phyloP scores from a whole-genome alignment of 1,284 basidiomycete species.

The Rhodotorula sp. region DNA sequence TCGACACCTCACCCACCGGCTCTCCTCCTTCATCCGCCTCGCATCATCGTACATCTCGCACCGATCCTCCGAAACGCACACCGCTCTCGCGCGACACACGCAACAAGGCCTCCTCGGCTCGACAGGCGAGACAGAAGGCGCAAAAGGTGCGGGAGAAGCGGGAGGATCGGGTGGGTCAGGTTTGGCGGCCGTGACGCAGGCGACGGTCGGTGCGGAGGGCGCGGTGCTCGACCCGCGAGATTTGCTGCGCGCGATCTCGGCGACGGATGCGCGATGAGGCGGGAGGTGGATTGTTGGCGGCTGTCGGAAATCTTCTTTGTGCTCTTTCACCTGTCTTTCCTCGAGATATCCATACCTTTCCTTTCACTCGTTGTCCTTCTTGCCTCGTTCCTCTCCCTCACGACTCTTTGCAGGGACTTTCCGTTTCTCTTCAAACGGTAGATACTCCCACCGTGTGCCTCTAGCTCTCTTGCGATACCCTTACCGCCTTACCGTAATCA shows the following conservation, averaged over 20 bases:
- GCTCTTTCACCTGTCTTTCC: not conserved
- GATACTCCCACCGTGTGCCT: not conserved
- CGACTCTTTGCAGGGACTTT: not conserved
- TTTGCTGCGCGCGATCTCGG: conserved; percentile 30
- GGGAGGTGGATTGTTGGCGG: not conserved
- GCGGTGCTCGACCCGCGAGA: conserved; percentile 22
- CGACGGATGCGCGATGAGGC: conserved; percentile 15
- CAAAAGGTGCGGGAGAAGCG: not conserved
- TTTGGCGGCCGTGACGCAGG: not conserved
- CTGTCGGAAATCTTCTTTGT: too few relatives aligned
- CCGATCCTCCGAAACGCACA: conserved; percentile 23
- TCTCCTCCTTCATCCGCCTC: conserved; percentile 21
- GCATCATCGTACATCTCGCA: conserved; percentile 12
- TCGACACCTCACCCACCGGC: conserved; percentile 22
- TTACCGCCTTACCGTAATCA: not conserved
- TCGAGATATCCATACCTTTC: not conserved
- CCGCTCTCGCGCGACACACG: conserved; percentile 17
- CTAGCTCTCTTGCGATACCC: not conserved
- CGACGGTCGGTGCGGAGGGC: not conserved
- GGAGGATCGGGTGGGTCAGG: not conserved
- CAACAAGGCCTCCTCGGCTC: conserved; percentile 1
- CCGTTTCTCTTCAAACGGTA: not conserved
- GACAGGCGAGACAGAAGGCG: not conserved
- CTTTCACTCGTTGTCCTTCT: not conserved
- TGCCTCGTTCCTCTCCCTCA: not conserved